Evolutionary conservation across 108 stramenopile genomes (phyloP).

Genomic region (Ochromonas danica): DNA sequence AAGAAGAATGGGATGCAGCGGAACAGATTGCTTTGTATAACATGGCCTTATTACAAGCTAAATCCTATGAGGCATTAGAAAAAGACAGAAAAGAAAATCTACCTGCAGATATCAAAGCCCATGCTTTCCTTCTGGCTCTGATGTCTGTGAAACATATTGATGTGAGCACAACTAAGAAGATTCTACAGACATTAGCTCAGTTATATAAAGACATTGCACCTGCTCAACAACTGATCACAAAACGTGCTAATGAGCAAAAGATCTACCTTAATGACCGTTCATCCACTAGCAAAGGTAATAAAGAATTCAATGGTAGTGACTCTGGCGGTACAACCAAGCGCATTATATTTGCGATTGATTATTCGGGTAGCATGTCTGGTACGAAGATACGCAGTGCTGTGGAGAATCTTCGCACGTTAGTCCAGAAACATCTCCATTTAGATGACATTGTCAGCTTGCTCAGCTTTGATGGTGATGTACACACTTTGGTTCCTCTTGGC

Average conservation of each 20-base stretch:
- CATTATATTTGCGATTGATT: neutral
- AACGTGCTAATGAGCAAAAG: too few species aligned
- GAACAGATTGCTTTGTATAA: slow-evolving; percentile 12
- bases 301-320: neutral
- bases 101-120: neutral
- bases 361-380: neutral
- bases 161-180: neutral
- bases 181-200: neutral
- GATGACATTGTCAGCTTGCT: neutral
- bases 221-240: neutral
- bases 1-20: slow-evolving; percentile 1
- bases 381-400: neutral
- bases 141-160: neutral
- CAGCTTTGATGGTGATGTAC: neutral
- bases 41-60: neutral
- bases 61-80: too few species aligned
- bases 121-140: neutral
- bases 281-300: too few species aligned
- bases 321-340: neutral
- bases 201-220: neutral
- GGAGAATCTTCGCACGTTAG: neutral
- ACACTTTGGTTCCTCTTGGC: neutral
- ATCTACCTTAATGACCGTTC: too few species aligned
- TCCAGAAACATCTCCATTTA: neutral
- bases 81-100: neutral